Evolutionary conservation across 31 red algal genomes (phyloP), one percentile per base, ranked within the genome.

Genomic region (Bonnemaisonia californica): DNA sequence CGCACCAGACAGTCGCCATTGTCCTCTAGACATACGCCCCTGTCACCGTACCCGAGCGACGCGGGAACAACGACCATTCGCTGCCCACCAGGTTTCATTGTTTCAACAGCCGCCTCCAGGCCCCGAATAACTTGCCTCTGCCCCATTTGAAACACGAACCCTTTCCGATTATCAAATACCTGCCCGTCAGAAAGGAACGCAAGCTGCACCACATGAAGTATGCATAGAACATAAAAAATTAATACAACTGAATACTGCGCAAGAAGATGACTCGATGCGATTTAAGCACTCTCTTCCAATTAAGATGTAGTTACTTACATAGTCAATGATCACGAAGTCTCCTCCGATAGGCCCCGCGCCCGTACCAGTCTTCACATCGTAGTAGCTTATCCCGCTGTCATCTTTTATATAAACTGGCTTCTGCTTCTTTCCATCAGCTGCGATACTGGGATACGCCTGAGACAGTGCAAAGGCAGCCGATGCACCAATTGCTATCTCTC

Each of bases 121-220:
- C 96, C 96, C 36, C 92, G 96, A 83, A 98, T 92, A 36, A 98
- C 79, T 62, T 95, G 86, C 35, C 81, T 66, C 24, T 92, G 87
- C 2, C 96, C 96, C 78, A 87, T 91, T 30, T 87, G 84, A 76
- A 98, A 95, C 29, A 94, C 96, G 40, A 98, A 88, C 26, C 92
- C 92, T 68, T 95, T 98, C 47, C 96, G 74, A 62, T 91, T 94
- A 57, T 98, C 96, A 40, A 98, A 98, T 12, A 98, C 54, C 60
- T 80, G 41, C 1, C 96, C 96, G 63, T 93, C 81, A 1, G 89
- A 87, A 12, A 98, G 74, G 74, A 95, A 98, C 40, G 89, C 96
- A 22, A 93, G 74, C 78, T 98, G 76, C 3, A 82, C 5, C 19
- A 38, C 48, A 74, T 1, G 60, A 34, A 67, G 16, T 41, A 8